A percentile compares a stretch with the other conserved stretches of the same genome.
Evolutionary conservation across 257 asterid genomes (phyloP).

Genomic region (Solanum medicagineum): DNA sequence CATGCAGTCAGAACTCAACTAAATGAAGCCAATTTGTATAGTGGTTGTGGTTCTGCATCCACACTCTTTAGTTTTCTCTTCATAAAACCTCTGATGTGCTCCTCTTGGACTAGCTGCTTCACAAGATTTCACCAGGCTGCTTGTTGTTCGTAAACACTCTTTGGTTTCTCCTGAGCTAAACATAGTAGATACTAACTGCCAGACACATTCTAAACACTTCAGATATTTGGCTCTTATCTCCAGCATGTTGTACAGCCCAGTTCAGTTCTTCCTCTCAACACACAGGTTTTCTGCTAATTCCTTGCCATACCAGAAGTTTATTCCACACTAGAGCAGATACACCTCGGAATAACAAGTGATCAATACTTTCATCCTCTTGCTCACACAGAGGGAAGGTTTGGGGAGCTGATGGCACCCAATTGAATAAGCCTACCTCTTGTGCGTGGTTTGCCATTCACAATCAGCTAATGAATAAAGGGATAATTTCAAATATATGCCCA

Average conservation of each 20-base stretch:
- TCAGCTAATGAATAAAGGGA: background rate
- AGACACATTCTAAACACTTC: background rate
- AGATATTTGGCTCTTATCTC: background rate
- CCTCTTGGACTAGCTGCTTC: background rate
- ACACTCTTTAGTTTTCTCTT: background rate
- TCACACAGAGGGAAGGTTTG: background rate
- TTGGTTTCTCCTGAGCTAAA: background rate
- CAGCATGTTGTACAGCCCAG: background rate
- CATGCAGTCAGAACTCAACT: background rate
- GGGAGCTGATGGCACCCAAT: background rate
- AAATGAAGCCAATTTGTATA: background rate
- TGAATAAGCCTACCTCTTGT: background rate
- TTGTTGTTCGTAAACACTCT: background rate
- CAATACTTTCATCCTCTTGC: background rate
- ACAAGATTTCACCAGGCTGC: background rate
- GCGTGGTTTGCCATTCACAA: background rate
- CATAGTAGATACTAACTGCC: background rate
- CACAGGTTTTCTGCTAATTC: background rate
- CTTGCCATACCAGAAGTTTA: background rate
- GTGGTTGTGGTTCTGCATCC: background rate
- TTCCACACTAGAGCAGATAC: background rate
- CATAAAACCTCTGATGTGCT: background rate
- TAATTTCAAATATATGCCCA: too few species aligned
- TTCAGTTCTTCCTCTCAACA: background rate
- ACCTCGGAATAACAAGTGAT: background rate